Evolutionary conservation across 164 flowering plant genomes (phyloP), one percentile per base, ranked within the genome.

Genomic region (Sextonia rubra): DNA sequence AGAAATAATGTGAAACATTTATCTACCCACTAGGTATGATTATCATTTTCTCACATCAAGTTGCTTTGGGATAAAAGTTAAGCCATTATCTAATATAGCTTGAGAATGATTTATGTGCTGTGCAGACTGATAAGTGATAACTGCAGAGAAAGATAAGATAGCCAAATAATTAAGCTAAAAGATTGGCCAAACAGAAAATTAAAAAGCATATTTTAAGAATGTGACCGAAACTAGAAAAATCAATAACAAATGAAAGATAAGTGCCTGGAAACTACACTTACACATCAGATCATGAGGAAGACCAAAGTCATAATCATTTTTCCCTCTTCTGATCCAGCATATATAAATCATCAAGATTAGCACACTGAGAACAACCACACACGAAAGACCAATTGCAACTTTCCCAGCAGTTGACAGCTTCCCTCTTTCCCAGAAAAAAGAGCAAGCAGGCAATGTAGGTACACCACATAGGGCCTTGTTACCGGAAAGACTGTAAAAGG

Each of bases 391-490:
- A 37, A 96, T 84, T 8, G 88, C 97, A 75, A 92, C 81, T 86
- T 96, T 96, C 44, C 90, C 99, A 69, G 83, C 89, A 55, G 78
- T 82, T 64, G 99, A 91, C 75, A 96, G 79, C 69, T 86, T 82
- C 20, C 87, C 87, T 74, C 86, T 84, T 29, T 83, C 87, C 98
- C 97, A 91, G 71, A 95, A 86, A 37, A 91, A 25, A 61, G 99
- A 89, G 76, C 98, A 96, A 55, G 83, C 75, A 3, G 97, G 98
- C 76, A 93, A 78, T 73, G 97, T 73, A 60, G 98, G 89, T 44
- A 86, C 93, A 18, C 99, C 99, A 73, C 98, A 96, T 69, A 96
- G 85, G 64, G 91, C 97, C 78, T 93, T 93, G 80, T 96, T 96
- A 23, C 88, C 86, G 70, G 91, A 86, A 27, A 94, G 87, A 77